Conservation (phyloP, 208 protist genomes). For the Acanthamoeba sp. region DNA sequence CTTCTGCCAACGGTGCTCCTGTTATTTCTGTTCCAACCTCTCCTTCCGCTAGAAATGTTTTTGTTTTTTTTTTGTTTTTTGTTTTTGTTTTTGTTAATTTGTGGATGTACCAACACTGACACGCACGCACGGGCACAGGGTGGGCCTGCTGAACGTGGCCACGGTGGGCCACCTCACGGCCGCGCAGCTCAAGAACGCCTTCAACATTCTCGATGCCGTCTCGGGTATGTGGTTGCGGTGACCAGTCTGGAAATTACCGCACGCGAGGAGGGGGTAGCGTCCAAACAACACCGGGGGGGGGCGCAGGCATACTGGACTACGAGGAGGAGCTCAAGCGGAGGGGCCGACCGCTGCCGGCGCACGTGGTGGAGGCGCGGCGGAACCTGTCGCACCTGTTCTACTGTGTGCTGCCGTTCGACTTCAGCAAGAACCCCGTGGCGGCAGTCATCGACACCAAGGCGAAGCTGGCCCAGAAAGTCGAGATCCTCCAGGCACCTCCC, state of each 20-base stretch:
- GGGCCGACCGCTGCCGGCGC: neutral
- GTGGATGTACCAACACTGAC: neutral
- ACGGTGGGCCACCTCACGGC: neutral
- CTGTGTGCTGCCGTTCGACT: slow-evolving; percentile 42
- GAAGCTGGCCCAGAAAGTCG: neutral
- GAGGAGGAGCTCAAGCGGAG: slow-evolving; percentile 8
- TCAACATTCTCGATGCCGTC: neutral
- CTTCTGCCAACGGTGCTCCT: neutral
- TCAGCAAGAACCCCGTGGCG: neutral
- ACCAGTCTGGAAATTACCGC: neutral
- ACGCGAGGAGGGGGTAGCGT: no score
- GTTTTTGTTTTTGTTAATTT: neutral
- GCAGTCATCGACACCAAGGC: neutral
- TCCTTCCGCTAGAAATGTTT: neutral
- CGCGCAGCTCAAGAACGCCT: neutral
- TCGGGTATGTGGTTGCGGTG: neutral
- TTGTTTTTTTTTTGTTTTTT: neutral
- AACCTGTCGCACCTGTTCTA: slow-evolving; percentile 20
- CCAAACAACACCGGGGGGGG: no score
- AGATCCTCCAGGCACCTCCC: neutral
- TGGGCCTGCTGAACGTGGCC: neutral
- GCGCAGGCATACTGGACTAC: neutral
- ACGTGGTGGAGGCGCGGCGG: neutral
- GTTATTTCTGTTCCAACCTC: no score
- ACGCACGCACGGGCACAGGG: neutral